These are phyloP conservation scores for Umbilicus rupestris DNA, from an alignment of 164 flowering plant species.

Conservation along the genomic window DNA sequence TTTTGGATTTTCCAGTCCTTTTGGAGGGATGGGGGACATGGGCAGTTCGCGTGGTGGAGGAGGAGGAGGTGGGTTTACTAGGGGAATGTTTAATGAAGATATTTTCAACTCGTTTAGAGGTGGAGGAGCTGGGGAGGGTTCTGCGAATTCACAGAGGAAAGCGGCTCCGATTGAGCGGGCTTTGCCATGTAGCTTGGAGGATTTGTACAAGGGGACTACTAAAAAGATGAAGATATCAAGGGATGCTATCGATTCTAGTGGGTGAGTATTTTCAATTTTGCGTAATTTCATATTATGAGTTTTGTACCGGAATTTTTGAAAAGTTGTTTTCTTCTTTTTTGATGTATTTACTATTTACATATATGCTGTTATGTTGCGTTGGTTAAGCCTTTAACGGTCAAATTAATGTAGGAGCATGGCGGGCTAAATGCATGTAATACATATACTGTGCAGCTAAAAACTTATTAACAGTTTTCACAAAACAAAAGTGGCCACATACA, in stretches of 20 bases:
- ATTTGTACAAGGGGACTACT: constrained; percentile 85
- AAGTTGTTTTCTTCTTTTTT: background rate
- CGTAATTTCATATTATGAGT: background rate
- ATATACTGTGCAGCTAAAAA: background rate
- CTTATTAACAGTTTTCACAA: background rate
- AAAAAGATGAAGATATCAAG: constrained; percentile 97
- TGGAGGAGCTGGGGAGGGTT: constrained; percentile 39
- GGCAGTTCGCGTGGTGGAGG: constrained; percentile 38
- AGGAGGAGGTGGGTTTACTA: constrained; percentile 22
- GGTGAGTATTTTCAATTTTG: constrained; percentile 35
- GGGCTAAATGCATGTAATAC: background rate
- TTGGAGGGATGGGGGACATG: constrained; percentile 55
- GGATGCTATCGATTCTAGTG: constrained; percentile 60
- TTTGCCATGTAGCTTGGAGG: constrained; percentile 79
- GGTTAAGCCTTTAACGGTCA: background rate
- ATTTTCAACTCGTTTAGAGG: constrained; percentile 39
- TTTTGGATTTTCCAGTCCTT: constrained; percentile 67
- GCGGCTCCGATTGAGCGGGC: constrained; percentile 51
- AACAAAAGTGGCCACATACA: background rate
- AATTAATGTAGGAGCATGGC: background rate
- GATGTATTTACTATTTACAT: background rate
- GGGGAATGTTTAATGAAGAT: constrained; percentile 54
- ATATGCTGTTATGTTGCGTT: background rate
- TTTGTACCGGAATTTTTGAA: background rate
- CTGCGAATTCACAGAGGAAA: constrained; percentile 33